A percentile compares a stretch with the other conserved stretches of the same genome.
phyloP scores from a whole-genome alignment of 768 basidiomycete species.

The Trametes cubensis region DNA sequence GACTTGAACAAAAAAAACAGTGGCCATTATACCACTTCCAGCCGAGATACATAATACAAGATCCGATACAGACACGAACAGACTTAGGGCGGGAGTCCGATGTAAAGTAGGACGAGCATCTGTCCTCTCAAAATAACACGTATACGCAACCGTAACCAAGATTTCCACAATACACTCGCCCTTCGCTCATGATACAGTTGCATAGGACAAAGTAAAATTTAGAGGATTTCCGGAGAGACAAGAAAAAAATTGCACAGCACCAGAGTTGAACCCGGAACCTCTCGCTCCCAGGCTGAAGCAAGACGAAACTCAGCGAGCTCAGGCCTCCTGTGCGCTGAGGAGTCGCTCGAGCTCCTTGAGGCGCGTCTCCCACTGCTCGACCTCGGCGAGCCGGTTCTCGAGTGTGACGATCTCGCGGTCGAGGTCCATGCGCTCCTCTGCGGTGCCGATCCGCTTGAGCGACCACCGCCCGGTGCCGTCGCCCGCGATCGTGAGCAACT shows the following conservation, averaged over 20 bases:
- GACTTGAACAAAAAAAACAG: too few species aligned
- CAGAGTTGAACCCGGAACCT: too few species aligned
- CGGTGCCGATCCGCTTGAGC: constrained; percentile 68
- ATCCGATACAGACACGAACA: neutral
- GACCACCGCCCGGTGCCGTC: constrained; percentile 74
- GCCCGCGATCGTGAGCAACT: constrained; percentile 77
- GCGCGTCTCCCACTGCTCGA: constrained; percentile 71
- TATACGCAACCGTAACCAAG: too few species aligned
- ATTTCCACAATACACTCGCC: neutral
- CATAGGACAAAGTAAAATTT: too few species aligned
- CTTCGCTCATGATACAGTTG: too few species aligned
- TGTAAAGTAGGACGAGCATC: neutral
- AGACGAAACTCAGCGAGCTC: too few species aligned
- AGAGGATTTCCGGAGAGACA: too few species aligned
- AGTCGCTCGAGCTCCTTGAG: constrained; percentile 64
- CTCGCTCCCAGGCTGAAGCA: too few species aligned
- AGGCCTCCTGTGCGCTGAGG: constrained; percentile 48
- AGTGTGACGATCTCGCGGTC: constrained; percentile 72
- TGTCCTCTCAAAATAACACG: neutral
- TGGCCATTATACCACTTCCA: neutral
- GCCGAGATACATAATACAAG: neutral
- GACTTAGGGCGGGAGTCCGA: neutral
- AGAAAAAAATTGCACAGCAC: too few species aligned
- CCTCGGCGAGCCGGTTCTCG: constrained; percentile 69
- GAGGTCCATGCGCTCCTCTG: constrained; percentile 73